phyloP scores from a whole-genome alignment of 2,329 filamentous ascomycete species.

The Cercospora canescens region DNA sequence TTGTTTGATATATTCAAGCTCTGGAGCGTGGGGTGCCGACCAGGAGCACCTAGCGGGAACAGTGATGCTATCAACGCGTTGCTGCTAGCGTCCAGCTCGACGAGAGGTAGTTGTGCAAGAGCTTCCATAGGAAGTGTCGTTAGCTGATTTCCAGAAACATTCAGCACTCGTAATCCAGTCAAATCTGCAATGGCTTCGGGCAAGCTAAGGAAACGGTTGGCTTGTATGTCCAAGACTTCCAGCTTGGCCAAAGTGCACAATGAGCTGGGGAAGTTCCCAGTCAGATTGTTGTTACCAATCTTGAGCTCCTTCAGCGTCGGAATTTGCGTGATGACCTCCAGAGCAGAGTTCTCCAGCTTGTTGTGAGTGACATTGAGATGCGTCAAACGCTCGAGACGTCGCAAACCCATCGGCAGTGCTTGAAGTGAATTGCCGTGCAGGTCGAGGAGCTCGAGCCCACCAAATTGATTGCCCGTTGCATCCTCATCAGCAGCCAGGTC shows the following conservation, averaged over 20 bases:
- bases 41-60: slow-evolving; percentile 55
- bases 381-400: slow-evolving; percentile 71
- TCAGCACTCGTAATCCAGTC: slow-evolving; percentile 69
- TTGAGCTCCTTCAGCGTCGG: slow-evolving; percentile 73
- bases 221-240: slow-evolving; percentile 78
- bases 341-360: slow-evolving; percentile 67
- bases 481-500: slow-evolving; percentile 64
- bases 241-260: slow-evolving; percentile 67
- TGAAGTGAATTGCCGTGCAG: slow-evolving; percentile 80
- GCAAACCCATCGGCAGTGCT: slow-evolving; percentile 71
- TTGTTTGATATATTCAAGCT: slow-evolving; percentile 78
- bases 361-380: slow-evolving; percentile 80
- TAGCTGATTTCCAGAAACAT: slow-evolving; percentile 78
- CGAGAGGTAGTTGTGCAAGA: slow-evolving; percentile 67
- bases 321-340: slow-evolving; percentile 75
- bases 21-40: slow-evolving; percentile 65
- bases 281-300: slow-evolving; percentile 74
- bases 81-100: slow-evolving; percentile 72
- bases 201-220: slow-evolving; percentile 73
- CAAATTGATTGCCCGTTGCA: slow-evolving; percentile 74
- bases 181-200: slow-evolving; percentile 69
- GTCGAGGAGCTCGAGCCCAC: slow-evolving; percentile 76
- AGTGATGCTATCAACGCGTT: slow-evolving; percentile 76
- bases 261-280: slow-evolving; percentile 65
- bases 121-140: slow-evolving; percentile 68